Percentiles rank a stretch among this genome's conserved stretches.
phyloP scores from a whole-genome alignment of 208 protist species.

The Trypanosoma mega region DNA sequence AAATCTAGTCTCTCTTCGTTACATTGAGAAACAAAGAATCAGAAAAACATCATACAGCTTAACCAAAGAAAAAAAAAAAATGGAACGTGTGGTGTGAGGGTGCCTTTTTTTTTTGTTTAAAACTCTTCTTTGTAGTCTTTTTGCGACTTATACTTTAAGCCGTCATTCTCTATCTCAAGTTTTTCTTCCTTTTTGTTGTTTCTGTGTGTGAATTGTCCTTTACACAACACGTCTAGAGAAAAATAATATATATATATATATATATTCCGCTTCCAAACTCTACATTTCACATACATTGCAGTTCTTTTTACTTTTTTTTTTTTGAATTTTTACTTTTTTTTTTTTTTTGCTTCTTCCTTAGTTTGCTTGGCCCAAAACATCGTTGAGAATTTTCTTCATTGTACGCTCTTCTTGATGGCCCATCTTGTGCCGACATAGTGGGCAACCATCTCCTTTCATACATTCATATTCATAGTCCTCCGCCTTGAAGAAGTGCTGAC shows the following conservation, averaged over 20 bases:
- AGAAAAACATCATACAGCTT: not conserved
- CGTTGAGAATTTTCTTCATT: constrained; percentile 58
- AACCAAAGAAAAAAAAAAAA: constrained; percentile 17
- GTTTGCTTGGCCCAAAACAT: constrained; percentile 14
- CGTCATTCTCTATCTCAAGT: too few species aligned
- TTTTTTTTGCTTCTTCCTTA: constrained; percentile 7
- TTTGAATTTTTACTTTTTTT: constrained; percentile 11
- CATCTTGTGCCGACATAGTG: constrained; percentile 85
- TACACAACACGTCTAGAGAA: too few species aligned
- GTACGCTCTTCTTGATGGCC: constrained; percentile 50
- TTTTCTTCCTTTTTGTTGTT: too few species aligned
- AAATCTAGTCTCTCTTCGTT: too few species aligned
- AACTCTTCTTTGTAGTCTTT: too few species aligned
- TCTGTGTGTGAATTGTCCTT: too few species aligned
- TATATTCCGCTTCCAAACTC: not conserved
- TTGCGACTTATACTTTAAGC: too few species aligned
- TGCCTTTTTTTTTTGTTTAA: not conserved
- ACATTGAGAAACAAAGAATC: too few species aligned
- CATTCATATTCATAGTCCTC: constrained; percentile 90
- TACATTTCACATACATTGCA: not conserved
- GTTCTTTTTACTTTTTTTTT: constrained; percentile 1
- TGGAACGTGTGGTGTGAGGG: not conserved
- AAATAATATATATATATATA: too few species aligned
- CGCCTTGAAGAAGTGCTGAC: constrained; percentile 94
- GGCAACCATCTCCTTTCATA: constrained; percentile 88